Conservation (phyloP, 2,329 filamentous ascomycete genomes). For the Clathrospora elynae region DNA sequence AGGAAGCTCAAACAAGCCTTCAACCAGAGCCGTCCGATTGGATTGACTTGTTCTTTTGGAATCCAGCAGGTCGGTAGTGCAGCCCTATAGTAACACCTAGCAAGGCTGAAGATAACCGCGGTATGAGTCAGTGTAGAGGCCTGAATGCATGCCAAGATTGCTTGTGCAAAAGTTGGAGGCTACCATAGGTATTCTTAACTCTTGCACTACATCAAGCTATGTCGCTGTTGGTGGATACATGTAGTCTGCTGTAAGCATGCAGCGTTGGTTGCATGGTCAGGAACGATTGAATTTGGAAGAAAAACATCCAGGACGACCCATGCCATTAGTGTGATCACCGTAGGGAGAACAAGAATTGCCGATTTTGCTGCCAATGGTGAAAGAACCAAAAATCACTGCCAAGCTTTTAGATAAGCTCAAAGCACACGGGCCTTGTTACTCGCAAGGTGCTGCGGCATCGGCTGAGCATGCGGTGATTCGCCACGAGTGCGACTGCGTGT, state of each 20-base stretch:
- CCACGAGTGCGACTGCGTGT: background rate
- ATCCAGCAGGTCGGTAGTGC: background rate
- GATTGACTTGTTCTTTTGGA: constrained; percentile 1
- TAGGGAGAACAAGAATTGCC: constrained; percentile 1
- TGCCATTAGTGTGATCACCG: background rate
- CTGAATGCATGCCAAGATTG: constrained; percentile 1
- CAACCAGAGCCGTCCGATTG: constrained; percentile 1
- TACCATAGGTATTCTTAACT: constrained; percentile 4
- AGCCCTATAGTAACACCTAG: background rate
- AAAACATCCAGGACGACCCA: background rate
- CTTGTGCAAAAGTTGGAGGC: too few species aligned
- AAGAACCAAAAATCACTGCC: constrained; percentile 9
- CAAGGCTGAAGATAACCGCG: constrained; percentile 2
- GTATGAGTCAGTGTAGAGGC: background rate
- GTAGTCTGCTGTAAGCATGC: constrained; percentile 8
- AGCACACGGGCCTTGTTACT: background rate
- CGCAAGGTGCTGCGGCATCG: constrained; percentile 8
- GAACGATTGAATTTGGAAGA: background rate
- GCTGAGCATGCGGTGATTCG: constrained; percentile 4
- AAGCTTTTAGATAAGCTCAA: constrained; percentile 13
- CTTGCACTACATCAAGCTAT: background rate
- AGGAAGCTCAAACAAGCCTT: constrained; percentile 1
- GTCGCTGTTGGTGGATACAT: background rate
- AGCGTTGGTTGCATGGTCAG: constrained; percentile 1
- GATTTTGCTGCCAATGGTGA: background rate